Evolutionary conservation across 257 asterid species (phyloP), one percentile per base, ranked within the genome.

Genomic region (Eustoma russellianum): DNA sequence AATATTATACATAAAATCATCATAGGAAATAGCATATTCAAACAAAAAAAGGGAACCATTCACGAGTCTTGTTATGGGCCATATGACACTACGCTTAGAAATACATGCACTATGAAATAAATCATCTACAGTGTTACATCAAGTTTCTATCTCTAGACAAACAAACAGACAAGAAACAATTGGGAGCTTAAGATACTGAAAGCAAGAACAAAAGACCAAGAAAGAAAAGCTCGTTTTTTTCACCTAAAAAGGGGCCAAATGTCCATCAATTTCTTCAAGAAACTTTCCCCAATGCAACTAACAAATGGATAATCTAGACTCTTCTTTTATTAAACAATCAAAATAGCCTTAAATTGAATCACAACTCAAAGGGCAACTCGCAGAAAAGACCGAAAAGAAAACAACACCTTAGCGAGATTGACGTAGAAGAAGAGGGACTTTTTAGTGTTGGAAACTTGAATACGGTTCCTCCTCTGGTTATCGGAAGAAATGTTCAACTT

Each of bases 371-470:
- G 16, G 13, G 5, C 2, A 28, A 8, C 7, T 2, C 8, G 30
- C 30, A 16, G 33, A 30, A 52, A 28, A 2, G 0, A 33, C 5
- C 14, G 5, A 8, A 15, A 24, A n/a, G 33, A 12, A n/a, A 19
- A 12, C 6, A 3, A 50, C 11, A 62, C 80, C 80, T 69, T 70
- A 34, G 80, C 59, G 16, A 70, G 74, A 17, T 74, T 74, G 64
- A 70, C 76, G 66, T 70, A 74, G 62, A 74, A 70, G 60, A 70
- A 74, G 33, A 74, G 77, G 30, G 80, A 58, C 47, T 74, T 74
- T 35, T 74, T 74, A 38, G 80, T 74, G 57, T 70, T 74, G 62
- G 80, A 74, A 33, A 74, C 80, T 56, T 74, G 80, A 18, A 74
- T 59, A 13, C 65, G 57, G 67, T 63, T 74, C 80, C 63, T 74